Conservation (phyloP, 108 stramenopile species). For the Thalassiosira profunda region DNA sequence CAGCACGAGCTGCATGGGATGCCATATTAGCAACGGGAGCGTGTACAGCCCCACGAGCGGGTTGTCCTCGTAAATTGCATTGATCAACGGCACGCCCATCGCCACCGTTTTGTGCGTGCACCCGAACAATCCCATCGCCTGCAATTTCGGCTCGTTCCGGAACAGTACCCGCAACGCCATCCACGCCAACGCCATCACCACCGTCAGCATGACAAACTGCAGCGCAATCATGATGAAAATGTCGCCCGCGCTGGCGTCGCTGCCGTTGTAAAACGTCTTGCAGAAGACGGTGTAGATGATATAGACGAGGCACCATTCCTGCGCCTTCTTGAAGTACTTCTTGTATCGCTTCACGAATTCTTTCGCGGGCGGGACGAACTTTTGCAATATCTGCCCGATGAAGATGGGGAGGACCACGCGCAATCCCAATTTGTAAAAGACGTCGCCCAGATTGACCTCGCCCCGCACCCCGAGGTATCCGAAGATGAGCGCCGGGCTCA, state of each 20-base stretch:
- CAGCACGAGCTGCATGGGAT: conserved; percentile 73
- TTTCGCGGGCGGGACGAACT: conserved; percentile 27
- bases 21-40: conserved; percentile 76
- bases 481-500: conserved; percentile 62
- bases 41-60: conserved; percentile 58
- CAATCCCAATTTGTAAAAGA: conserved; percentile 58
- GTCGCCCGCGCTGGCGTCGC: conserved; percentile 30
- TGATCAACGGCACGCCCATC: conserved; percentile 78
- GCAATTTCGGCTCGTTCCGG: conserved; percentile 43
- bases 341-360: conserved; percentile 56
- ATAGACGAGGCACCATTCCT: conserved; percentile 61
- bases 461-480: conserved; percentile 52
- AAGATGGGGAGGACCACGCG: conserved; percentile 62
- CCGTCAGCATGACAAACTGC: conserved; percentile 38
- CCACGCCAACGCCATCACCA: conserved; percentile 63
- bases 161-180: conserved; percentile 42
- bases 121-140: conserved; percentile 72
- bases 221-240: conserved; percentile 58
- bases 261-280: conserved; percentile 49
- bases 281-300: conserved; percentile 78
- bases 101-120: conserved; percentile 79
- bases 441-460: conserved; percentile 43
- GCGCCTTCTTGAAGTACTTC: conserved; percentile 50
- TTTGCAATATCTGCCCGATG: conserved; percentile 64
- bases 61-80: conserved; percentile 62